These are phyloP conservation scores for Cyclotella kingstonii DNA, from an alignment of 108 stramenopile species.

Conservation along the genomic window DNA sequence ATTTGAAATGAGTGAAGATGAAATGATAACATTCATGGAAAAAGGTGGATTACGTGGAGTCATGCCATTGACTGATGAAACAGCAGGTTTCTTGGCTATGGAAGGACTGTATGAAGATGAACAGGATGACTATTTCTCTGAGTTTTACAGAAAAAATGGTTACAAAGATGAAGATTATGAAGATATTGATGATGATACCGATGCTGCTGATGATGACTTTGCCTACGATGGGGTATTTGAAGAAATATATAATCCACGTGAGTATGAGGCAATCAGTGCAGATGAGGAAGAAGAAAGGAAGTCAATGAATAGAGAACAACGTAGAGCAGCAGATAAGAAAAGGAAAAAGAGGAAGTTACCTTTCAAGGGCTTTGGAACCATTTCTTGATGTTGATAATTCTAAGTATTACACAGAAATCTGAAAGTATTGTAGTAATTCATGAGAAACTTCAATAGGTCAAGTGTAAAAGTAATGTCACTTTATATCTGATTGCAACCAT, in stretches of 20 bases:
- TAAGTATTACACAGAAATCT: background rate
- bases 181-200: constrained; percentile 44
- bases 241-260: constrained; percentile 48
- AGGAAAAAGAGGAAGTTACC: constrained; percentile 67
- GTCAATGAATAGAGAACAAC: constrained; percentile 73
- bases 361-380: constrained; percentile 63
- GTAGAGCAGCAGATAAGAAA: constrained; percentile 66
- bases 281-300: constrained; percentile 44
- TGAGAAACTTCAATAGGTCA: too few relatives aligned
- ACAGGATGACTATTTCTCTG: constrained; percentile 28
- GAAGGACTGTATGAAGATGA: constrained; percentile 45
- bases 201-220: constrained; percentile 56
- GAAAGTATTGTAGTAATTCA: too few relatives aligned
- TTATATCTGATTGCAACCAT: too few relatives aligned
- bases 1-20: constrained; percentile 52
- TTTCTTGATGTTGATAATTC: background rate
- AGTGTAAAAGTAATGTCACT: too few relatives aligned
- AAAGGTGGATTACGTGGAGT: constrained; percentile 49
- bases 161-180: constrained; percentile 29
- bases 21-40: constrained; percentile 54
- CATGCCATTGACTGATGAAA: constrained; percentile 44
- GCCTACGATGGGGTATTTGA: constrained; percentile 68
- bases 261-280: constrained; percentile 39
- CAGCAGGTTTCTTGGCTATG: constrained; percentile 41
- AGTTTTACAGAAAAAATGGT: constrained; percentile 33